Base-by-base conservation (phyloP, 305 asterid species). In the Rubia peregrina region DNA sequence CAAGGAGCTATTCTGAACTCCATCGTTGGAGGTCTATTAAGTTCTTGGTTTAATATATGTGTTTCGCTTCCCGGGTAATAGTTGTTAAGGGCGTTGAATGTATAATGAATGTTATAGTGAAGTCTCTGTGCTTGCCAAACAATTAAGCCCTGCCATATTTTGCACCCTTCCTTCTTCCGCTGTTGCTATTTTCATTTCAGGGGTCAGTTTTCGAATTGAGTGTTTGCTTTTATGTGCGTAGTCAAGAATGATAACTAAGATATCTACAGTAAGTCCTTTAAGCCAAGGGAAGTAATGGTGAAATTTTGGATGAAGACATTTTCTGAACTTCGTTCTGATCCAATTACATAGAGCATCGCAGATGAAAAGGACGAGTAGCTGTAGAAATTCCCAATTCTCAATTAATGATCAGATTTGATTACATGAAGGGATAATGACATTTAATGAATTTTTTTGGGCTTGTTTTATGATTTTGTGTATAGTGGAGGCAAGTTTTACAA, bases 401-500 rank as follows among this genome's bases (percentile, higher is more conserved):
- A 6, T 7, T 36, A 9, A 36, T 40, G 19, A n/a, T 63, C 19
- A 63, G 21, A 22, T 24, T 10, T 21, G 60, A 14, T 22, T 22
- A 53, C 22, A 57, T 22, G 1, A 22, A 5, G 11, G 3, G 40
- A 26, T 6, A 22, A 24, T 36, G 0, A 36, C 17, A 2, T 57
- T 11, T 40, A 3, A 33, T n/a, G 26, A 61, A 53, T 12, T 53
- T 9, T 38, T 38, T 12, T 43, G 42, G 48, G 38, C n/a, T 65
- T 76, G 53, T 71, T 67, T 16, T 51, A 61, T 42, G 33, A 16
- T 51, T 75, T 71, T 56, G 43, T 67, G 67, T 70, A 71, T 85
- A 93, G 98, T 89, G 98, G 98, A 90, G 86, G 84, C 82, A 83
- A 73, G 89, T 85, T 38, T 73, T 82, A 68, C 90, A 90, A 86